Conservation (phyloP, 1,139 yeast species). For the Suzukiozyma palmioleophila region DNA sequence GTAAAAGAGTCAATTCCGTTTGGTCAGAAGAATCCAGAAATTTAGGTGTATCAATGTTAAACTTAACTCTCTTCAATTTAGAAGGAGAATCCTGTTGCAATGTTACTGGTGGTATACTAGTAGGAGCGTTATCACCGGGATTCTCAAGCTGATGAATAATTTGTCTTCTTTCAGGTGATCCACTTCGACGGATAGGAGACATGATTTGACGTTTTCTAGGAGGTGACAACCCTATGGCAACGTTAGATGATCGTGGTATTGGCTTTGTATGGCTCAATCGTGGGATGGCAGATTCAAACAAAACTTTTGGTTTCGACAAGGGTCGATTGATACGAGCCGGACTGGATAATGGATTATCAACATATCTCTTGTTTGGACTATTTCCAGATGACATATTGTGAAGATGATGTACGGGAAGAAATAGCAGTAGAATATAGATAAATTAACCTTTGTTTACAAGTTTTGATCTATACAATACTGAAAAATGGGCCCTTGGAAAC, state of each 20-base stretch:
- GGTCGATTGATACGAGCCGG: background rate
- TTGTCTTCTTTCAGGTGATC: conserved; percentile 4
- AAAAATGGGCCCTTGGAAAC: no score
- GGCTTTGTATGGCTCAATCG: background rate
- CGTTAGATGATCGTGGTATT: background rate
- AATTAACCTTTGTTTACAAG: no score
- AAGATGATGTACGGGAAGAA: background rate
- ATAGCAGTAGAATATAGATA: no score
- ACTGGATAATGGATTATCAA: background rate
- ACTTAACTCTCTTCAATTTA: background rate
- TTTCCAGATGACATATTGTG: background rate
- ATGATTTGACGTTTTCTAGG: background rate
- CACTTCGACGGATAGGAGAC: conserved; percentile 1
- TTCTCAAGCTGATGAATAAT: background rate
- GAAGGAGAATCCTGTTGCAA: background rate
- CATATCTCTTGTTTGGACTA: background rate
- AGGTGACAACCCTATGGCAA: conserved; percentile 1
- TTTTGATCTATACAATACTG: no score
- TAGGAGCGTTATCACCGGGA: background rate
- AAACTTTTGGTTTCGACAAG: background rate
- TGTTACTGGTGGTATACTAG: no score
- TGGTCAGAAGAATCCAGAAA: no score
- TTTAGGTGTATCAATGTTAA: background rate
- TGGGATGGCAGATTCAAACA: background rate
- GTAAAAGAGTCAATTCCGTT: background rate